phyloP scores from a whole-genome alignment of 495 filamentous ascomycete genomes.

The Talaromyces wortmannii region DNA sequence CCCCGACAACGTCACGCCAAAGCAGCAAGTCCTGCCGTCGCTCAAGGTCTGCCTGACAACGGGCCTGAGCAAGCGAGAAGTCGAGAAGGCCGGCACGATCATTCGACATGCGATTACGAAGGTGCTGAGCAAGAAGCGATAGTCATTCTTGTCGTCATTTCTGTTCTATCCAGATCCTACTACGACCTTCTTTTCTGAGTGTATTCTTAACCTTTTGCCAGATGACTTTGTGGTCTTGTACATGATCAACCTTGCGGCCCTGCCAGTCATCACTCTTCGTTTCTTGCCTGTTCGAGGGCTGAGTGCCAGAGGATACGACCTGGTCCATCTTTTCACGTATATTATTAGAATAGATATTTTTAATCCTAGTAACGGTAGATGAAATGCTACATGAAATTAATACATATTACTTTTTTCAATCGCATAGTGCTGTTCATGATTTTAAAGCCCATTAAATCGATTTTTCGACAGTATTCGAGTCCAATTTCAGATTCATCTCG shows the following conservation, averaged over 20 bases:
- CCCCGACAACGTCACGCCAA: constrained; percentile 56
- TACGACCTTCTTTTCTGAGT: not conserved
- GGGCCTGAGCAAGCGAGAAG: constrained; percentile 86
- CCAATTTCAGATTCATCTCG: not conserved
- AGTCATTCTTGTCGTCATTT: constrained; percentile 4
- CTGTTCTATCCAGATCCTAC: constrained; percentile 1
- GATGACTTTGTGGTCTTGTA: not conserved
- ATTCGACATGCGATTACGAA: constrained; percentile 94
- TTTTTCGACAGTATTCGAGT: not conserved
- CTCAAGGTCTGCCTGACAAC: constrained; percentile 87
- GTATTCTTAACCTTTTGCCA: not conserved
- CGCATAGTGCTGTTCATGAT: not conserved
- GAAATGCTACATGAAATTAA: not conserved
- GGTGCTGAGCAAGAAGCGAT: constrained; percentile 57
- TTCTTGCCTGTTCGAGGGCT: too few species aligned
- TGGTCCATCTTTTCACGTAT: not conserved
- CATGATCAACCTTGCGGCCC: not conserved
- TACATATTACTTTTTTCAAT: not conserved
- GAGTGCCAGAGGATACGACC: too few species aligned
- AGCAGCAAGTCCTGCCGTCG: constrained; percentile 62
- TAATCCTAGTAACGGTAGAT: not conserved
- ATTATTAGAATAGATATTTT: not conserved
- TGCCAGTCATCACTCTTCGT: not conserved
- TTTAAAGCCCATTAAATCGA: not conserved
- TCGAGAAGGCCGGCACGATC: constrained; percentile 81